A percentile compares a stretch with the other conserved stretches of the same genome.
phyloP scores from a whole-genome alignment of 345 rosid genomes.

The Salix suchowensis region DNA sequence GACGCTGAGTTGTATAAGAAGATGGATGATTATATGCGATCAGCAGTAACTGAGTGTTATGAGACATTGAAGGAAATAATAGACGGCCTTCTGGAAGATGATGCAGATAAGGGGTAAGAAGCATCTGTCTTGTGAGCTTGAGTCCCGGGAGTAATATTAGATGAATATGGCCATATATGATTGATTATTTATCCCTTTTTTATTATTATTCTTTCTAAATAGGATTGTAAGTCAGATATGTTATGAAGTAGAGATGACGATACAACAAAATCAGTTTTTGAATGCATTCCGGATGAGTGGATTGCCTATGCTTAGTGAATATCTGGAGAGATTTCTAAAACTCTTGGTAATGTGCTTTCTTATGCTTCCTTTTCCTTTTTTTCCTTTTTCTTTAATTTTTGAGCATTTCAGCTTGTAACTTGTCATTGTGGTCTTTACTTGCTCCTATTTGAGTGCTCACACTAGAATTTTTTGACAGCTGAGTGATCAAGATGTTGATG shows the following conservation, averaged over 20 bases:
- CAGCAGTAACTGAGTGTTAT: slow-evolving; percentile 78
- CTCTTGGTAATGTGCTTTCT: slow-evolving; percentile 50
- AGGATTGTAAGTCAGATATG: slow-evolving; percentile 61
- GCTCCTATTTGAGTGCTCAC: slow-evolving; percentile 7
- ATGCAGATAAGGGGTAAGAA: slow-evolving; percentile 59
- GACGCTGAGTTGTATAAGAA: slow-evolving; percentile 70
- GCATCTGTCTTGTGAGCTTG: slow-evolving; percentile 6
- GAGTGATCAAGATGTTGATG: slow-evolving; percentile 24
- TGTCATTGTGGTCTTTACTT: not conserved
- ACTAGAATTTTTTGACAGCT: slow-evolving; percentile 42
- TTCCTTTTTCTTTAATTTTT: slow-evolving; percentile 5
- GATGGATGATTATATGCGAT: slow-evolving; percentile 79
- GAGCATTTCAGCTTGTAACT: not conserved
- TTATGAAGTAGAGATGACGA: slow-evolving; percentile 45
- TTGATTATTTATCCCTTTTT: slow-evolving; percentile 2
- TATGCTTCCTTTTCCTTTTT: not conserved
- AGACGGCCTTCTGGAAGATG: slow-evolving; percentile 57
- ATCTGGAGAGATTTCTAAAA: slow-evolving; percentile 65
- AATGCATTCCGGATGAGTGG: slow-evolving; percentile 58
- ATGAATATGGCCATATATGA: not conserved
- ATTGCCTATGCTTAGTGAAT: slow-evolving; percentile 71
- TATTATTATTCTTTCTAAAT: slow-evolving; percentile 18
- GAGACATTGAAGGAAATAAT: slow-evolving; percentile 65
- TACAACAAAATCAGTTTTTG: slow-evolving; percentile 48
- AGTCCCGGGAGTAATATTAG: not conserved